phyloP scores from a whole-genome alignment of 352 stramenopile species.

The Phytophthora uliginosa region DNA sequence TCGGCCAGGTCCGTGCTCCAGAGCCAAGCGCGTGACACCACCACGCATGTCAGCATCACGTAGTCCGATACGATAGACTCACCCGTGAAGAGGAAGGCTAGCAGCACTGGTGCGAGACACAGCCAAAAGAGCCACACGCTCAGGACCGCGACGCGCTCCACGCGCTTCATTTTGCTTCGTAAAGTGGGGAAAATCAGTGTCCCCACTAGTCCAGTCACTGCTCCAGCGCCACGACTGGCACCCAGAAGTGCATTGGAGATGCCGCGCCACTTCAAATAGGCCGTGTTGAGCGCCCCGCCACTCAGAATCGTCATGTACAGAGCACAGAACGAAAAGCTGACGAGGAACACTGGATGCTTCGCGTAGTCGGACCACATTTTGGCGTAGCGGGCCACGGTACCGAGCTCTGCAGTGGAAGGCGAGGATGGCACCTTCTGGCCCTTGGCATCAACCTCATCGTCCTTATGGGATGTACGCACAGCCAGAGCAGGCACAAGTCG shows the following conservation, averaged over 20 bases:
- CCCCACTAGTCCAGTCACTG: conserved; percentile 56
- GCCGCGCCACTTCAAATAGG: conserved; percentile 74
- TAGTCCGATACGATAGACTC: conserved; percentile 64
- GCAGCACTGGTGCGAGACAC: conserved; percentile 49
- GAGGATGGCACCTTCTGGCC: conserved; percentile 11
- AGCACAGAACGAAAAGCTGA: conserved; percentile 62
- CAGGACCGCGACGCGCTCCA: conserved; percentile 59
- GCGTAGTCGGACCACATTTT: conserved; percentile 56
- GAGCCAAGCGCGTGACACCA: conserved; percentile 65
- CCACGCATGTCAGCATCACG: conserved; percentile 58
- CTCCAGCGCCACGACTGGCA: conserved; percentile 52
- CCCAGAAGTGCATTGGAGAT: conserved; percentile 62
- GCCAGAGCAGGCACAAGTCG: conserved; percentile 57
- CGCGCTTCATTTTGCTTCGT: conserved; percentile 33
- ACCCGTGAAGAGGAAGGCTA: conserved; percentile 51
- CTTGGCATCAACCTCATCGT: conserved; percentile 14
- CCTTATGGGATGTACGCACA: conserved; percentile 37
- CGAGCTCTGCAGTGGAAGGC: conserved; percentile 18
- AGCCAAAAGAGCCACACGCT: conserved; percentile 77
- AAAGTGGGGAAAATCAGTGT: conserved; percentile 60
- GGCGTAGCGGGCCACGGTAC: conserved; percentile 38
- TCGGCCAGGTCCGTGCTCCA: conserved; percentile 70
- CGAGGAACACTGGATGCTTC: conserved; percentile 63
- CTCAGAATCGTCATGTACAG: conserved; percentile 75
- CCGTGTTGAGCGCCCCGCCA: conserved; percentile 57